Evolutionary conservation across 2,329 filamentous ascomycete genomes (phyloP).

Genomic region (Sporothrix brunneoviolacea): DNA sequence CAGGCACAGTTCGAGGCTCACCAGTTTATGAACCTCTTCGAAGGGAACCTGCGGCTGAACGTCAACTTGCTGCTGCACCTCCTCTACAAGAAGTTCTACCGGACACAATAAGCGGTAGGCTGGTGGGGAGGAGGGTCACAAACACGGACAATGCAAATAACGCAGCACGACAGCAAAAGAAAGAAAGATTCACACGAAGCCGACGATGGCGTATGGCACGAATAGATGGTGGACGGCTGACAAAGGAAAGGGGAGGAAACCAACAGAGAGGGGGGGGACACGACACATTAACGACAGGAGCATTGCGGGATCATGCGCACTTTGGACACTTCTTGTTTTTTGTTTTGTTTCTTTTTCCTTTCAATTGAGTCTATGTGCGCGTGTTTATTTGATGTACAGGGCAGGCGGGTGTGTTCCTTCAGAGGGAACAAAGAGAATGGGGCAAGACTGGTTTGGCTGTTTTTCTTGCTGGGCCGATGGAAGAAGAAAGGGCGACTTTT

Average conservation of each 20-base stretch:
- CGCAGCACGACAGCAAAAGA: neutral
- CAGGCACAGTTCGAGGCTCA: slow-evolving; percentile 97
- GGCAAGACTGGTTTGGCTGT: slow-evolving; percentile 4
- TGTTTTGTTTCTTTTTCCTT: neutral
- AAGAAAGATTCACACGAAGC: neutral
- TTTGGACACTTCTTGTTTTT: neutral
- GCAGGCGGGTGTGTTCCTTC: too few species aligned
- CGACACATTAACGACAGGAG: neutral
- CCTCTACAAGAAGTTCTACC: slow-evolving; percentile 98
- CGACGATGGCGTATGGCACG: neutral
- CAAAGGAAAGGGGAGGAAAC: neutral
- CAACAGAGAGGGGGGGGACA: neutral
- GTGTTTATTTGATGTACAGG: slow-evolving; percentile 3
- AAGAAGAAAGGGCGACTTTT: neutral
- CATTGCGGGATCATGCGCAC: neutral
- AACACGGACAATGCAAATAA: neutral
- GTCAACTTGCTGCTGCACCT: slow-evolving; percentile 95
- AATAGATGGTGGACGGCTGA: neutral
- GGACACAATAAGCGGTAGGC: slow-evolving; percentile 45
- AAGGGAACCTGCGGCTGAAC: slow-evolving; percentile 77
- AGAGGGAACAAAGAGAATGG: neutral
- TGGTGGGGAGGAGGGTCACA: neutral
- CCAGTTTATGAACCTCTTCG: slow-evolving; percentile 93
- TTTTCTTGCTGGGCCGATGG: neutral
- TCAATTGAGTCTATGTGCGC: neutral